phyloP scores from a whole-genome alignment of 352 stramenopile genomes.

The Phytophthora boehmeriae region DNA sequence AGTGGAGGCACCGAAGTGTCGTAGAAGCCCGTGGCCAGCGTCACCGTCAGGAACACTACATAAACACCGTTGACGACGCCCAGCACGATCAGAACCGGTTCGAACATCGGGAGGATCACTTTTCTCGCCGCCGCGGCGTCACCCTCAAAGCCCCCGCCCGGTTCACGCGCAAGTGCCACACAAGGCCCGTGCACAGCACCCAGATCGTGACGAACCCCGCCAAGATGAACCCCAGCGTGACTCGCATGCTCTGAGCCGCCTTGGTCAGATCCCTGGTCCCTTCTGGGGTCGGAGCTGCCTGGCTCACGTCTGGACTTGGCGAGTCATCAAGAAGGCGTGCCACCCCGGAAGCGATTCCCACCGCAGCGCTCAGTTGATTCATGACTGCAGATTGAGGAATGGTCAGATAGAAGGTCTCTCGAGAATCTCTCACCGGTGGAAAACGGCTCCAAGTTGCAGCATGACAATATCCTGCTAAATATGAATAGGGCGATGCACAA shows the following conservation, averaged over 20 bases:
- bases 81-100: conserved; percentile 48
- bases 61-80: conserved; percentile 33
- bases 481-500: no score
- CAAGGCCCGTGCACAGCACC: conserved; percentile 35
- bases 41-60: conserved; percentile 28
- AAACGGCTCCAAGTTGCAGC: neutral
- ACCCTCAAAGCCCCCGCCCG: conserved; percentile 35
- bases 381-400: conserved; percentile 24
- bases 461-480: neutral
- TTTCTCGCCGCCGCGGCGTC: conserved; percentile 36
- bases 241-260: conserved; percentile 20
- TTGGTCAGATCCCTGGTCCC: conserved; percentile 1
- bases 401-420: conserved; percentile 5
- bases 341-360: neutral
- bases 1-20: conserved; percentile 20
- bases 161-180: conserved; percentile 43
- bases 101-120: conserved; percentile 48
- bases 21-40: conserved; percentile 28
- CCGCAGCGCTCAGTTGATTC: conserved; percentile 5
- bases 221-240: conserved; percentile 33
- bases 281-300: neutral
- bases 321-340: conserved; percentile 22
- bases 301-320: neutral
- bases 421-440: neutral
- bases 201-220: conserved; percentile 43